Conservation (phyloP, 192 early-diverging fungal genomes). For the Coemansia sp. region DNA sequence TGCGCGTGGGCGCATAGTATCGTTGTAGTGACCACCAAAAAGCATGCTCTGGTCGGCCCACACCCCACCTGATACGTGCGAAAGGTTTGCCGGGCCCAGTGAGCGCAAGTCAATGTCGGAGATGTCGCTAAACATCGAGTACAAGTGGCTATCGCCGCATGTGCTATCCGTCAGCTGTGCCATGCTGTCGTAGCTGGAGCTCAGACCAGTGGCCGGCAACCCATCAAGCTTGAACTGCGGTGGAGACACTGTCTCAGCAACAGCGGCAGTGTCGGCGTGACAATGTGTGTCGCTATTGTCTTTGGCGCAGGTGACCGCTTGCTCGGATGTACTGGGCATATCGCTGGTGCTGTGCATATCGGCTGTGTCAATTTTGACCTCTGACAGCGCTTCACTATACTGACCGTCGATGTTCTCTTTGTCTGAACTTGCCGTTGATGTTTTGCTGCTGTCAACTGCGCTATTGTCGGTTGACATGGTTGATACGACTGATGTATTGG, state of each 20-base stretch:
- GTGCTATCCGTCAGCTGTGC: constrained; percentile 10
- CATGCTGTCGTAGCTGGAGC: constrained; percentile 13
- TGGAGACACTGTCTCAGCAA: background rate
- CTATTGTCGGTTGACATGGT: constrained; percentile 2
- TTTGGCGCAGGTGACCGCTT: background rate
- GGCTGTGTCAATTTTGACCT: background rate
- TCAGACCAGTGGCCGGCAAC: background rate
- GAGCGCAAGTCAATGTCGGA: constrained; percentile 22
- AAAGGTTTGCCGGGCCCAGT: constrained; percentile 5
- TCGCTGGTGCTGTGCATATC: background rate
- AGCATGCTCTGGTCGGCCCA: constrained; percentile 22
- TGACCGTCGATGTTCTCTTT: background rate
- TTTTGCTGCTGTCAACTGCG: background rate
- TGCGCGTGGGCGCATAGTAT: background rate
- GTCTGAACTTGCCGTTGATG: background rate
- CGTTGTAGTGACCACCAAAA: constrained; percentile 23
- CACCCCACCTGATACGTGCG: constrained; percentile 5
- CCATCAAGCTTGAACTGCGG: background rate
- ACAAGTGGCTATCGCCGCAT: constrained; percentile 12
- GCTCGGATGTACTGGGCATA: background rate
- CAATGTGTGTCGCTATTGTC: constrained; percentile 1
- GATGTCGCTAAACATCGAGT: constrained; percentile 32
- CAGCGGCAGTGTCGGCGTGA: constrained; percentile 2
- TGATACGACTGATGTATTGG: constrained; percentile 12
- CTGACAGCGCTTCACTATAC: background rate